These are phyloP conservation scores for Boechera stricta DNA, from an alignment of 345 rosid species.

Conservation along the genomic window DNA sequence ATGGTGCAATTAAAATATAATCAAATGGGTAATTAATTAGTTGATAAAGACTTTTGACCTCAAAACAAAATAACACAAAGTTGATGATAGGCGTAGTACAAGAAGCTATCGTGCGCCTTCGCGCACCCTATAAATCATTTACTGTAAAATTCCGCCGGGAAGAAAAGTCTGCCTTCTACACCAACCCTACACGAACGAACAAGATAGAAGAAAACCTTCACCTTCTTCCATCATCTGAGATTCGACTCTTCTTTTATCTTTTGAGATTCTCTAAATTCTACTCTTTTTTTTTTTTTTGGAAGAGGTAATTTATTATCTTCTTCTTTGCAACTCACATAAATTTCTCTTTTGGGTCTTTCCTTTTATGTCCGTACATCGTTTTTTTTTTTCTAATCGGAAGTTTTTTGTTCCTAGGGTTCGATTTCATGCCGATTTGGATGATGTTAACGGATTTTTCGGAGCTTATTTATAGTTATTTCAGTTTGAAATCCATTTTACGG, in stretches of 20 bases:
- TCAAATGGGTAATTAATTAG: constrained; percentile 15
- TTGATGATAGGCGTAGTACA: neutral
- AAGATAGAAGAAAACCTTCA: constrained; percentile 2
- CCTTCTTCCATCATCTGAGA: constrained; percentile 16
- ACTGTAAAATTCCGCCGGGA: constrained; percentile 50
- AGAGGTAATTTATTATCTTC: constrained; percentile 30
- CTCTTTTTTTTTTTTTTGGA: neutral
- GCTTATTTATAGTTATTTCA: neutral
- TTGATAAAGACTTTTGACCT: constrained; percentile 28
- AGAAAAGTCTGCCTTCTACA: constrained; percentile 41
- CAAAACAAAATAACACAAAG: constrained; percentile 9
- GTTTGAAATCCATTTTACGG: constrained; percentile 31
- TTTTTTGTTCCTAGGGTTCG: neutral
- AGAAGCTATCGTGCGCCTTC: constrained; percentile 43
- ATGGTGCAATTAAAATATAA: neutral
- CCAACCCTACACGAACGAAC: constrained; percentile 36
- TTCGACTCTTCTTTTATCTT: constrained; percentile 1
- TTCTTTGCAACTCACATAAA: neutral
- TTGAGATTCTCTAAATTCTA: neutral
- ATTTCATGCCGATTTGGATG: constrained; percentile 5
- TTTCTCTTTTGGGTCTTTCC: constrained; percentile 25
- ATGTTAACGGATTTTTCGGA: neutral
- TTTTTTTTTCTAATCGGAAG: neutral
- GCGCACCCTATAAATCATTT: constrained; percentile 22
- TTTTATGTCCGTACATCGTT: constrained; percentile 4